Evolutionary conservation across 495 filamentous ascomycete species (phyloP), one percentile per base, ranked within the genome.

Genomic region (Penicillium steckii): DNA sequence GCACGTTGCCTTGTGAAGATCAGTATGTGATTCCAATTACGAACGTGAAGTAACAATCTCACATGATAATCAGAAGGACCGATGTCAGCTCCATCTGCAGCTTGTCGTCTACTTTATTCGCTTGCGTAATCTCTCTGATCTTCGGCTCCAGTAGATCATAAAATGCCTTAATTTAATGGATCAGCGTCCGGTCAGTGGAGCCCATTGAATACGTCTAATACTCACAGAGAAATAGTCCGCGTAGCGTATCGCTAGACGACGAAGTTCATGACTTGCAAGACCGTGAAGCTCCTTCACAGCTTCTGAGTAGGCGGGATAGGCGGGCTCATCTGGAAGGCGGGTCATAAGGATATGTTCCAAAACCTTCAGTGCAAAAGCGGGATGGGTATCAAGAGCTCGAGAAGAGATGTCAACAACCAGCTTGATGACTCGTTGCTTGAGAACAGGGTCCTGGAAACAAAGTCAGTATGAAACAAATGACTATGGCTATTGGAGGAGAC

Each of bases 281-380:
- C 75, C 80, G 64, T 96, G 90, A 2, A 98, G 78, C 46, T 93
- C 89, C 52, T 90, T 90, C 21, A 96, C 86, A n/a, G 94, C 90
- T 52, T 97, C 95, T 5, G 87, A 88, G 69, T 93, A 97, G 19
- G 80, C 72, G 21, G 80, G 78, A 57, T 84, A 83, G 22, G 82
- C 79, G 0, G 86, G 82, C 40, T 88, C 78, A 30, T 90, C 82
- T 5, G 79, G 76, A 21, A 88, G 84, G 57, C 85, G 82, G 23
- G 88, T 90, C 68, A 91, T 86, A 23, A 98, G 81, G 49, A 95
- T 90, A 61, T 96, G 88, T 61, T 95, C 90, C 8, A 97, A 79
- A 21, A 96, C 87, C 55, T 86, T 89, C 25, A 96, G 73, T 59
- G 94, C 94, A 67, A 95, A 89, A 22, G 76, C 78, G 1, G 88